Percentiles rank a stretch among this genome's conserved stretches.
Evolutionary conservation across 495 filamentous ascomycete genomes (phyloP).

Genomic region (Podospora bellae-mahoneyi): DNA sequence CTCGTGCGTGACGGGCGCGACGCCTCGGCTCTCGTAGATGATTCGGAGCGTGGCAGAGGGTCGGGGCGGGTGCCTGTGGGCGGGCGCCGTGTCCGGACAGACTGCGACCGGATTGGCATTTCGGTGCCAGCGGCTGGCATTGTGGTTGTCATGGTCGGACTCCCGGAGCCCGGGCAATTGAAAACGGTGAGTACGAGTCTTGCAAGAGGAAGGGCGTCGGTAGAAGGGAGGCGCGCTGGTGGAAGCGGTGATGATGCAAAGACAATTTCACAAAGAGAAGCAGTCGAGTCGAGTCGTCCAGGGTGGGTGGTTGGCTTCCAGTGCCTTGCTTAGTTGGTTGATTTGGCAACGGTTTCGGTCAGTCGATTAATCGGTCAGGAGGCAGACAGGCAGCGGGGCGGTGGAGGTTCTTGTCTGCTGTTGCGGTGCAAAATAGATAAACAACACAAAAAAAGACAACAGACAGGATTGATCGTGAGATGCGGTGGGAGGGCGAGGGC

Average conservation of each 20-base stretch:
- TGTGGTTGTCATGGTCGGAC: conserved; percentile 30
- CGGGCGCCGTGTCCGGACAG: conserved; percentile 34
- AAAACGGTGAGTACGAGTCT: background rate
- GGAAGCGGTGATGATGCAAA: conserved; percentile 1
- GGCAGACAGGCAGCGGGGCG: conserved; percentile 7
- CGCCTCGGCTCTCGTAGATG: conserved; percentile 37
- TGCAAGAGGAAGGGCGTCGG: background rate
- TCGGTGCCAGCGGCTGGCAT: conserved; percentile 29
- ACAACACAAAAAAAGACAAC: background rate
- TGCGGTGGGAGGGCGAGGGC: background rate
- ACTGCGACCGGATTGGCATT: conserved; percentile 37
- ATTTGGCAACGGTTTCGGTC: conserved; percentile 1
- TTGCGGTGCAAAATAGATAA: conserved; percentile 11
- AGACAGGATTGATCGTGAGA: conserved; percentile 5
- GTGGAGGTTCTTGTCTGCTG: conserved; percentile 5
- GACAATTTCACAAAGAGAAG: conserved; percentile 5
- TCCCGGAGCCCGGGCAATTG: conserved; percentile 3
- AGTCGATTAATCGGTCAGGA: conserved; percentile 11
- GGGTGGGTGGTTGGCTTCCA: background rate
- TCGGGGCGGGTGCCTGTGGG: conserved; percentile 33
- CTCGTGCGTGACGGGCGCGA: conserved; percentile 45
- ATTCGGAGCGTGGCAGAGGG: conserved; percentile 33
- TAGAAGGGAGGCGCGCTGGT: background rate
- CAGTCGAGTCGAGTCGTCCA: conserved; percentile 3
- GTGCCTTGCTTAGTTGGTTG: background rate